Base-by-base conservation (phyloP, 257 asterid species). In the Solanum virginianum region DNA sequence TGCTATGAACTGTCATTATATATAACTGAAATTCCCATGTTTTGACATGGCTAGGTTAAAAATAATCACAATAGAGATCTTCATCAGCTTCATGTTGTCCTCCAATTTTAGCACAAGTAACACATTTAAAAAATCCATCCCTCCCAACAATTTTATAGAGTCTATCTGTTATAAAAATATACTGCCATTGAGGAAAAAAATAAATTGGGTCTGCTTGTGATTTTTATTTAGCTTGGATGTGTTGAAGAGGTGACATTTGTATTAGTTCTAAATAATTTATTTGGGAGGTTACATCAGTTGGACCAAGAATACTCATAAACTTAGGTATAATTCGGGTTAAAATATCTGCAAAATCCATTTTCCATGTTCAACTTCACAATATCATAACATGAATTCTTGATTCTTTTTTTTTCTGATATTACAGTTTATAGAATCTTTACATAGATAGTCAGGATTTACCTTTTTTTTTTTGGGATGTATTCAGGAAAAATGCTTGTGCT, bases 361-460 rank as follows among this genome's bases (percentile, higher is more conserved):
- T 75, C 59, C 16, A 49, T 5, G 36, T 75, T 75, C 82, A 49
- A 24, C 41, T 74, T 75, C 82, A 75, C 43, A 24, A 49, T 24
- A 49, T 75, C 59, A 24, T 75, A 49, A 22, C 43, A 24, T 75
- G 9, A 75, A 22, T 49, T 14, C 54, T 71, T 71, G 18, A 41
- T 71, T 71, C 80, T 20, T 71, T 71, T 10, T 41, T 41, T 36
- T 36, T 0, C 0, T 36, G 41, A 87, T 93, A 79, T 94, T 95
- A 93, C 94, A 86, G 94, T 98, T 87, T 89, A 97, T 82, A 93
- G 93, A 84, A 95, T 98, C 94, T 96, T 98, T 92, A 95, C 99
- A 91, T 47, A 96, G 92, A 97, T 98, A 93, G 63, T 94, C 94
- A 6, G 96, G 90, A 88, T 90, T 92, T 86, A 91, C 98, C 86